phyloP scores from a whole-genome alignment of 495 filamentous ascomycete species.

The Paragyromitra xinjiangensis region DNA sequence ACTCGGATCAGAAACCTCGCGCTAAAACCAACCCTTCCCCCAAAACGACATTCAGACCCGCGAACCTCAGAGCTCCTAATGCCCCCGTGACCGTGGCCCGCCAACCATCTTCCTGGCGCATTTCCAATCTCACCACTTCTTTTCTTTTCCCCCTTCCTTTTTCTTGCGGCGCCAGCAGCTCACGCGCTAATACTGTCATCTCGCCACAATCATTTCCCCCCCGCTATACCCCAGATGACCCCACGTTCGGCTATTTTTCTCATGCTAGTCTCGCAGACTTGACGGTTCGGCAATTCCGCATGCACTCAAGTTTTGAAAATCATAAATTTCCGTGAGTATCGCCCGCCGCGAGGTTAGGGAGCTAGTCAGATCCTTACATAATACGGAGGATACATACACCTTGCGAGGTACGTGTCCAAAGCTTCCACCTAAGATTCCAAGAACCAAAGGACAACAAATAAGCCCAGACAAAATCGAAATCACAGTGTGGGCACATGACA shows the following conservation, averaged over 20 bases:
- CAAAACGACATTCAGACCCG: background rate
- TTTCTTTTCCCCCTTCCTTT: slow-evolving; percentile 17
- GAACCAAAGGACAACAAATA: slow-evolving; percentile 11
- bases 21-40: background rate
- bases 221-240: slow-evolving; percentile 27
- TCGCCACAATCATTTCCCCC: background rate
- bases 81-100: background rate
- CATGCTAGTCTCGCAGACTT: background rate
- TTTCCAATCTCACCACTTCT: background rate
- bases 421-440: background rate
- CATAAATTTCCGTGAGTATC: background rate
- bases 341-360: background rate
- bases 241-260: slow-evolving; percentile 25
- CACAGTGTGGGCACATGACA: background rate
- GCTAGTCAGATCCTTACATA: slow-evolving; percentile 11
- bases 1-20: slow-evolving; percentile 23
- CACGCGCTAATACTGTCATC: slow-evolving; percentile 14
- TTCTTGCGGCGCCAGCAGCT: slow-evolving; percentile 5
- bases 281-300: slow-evolving; percentile 20
- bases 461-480: background rate
- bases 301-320: background rate
- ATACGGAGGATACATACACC: background rate
- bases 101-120: background rate
- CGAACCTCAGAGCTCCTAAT: background rate
- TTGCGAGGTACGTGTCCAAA: slow-evolving; percentile 23